A percentile compares a stretch with the other conserved stretches of the same genome.
Conservation (phyloP, 495 filamentous ascomycete genomes). For the Penicillium daleae region DNA sequence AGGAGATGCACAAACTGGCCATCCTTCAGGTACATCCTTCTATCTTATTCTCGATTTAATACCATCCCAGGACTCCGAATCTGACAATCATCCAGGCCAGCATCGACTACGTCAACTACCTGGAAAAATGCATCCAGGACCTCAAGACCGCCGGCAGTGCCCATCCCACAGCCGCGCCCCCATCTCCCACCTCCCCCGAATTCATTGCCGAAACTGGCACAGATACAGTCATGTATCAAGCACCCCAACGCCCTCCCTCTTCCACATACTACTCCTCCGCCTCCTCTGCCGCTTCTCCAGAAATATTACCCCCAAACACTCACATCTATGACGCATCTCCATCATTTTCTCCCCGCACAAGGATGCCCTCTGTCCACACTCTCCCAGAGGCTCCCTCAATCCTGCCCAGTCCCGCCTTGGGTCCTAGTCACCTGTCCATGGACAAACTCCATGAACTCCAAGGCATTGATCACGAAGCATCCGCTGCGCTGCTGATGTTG, state of each 20-base stretch:
- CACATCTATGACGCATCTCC: slow-evolving; percentile 41
- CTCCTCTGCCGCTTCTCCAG: slow-evolving; percentile 44
- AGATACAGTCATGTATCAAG: slow-evolving; percentile 15
- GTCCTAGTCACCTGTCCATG: slow-evolving; percentile 33
- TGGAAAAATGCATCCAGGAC: slow-evolving; percentile 84
- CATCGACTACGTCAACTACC: slow-evolving; percentile 95
- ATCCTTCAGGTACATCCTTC: slow-evolving; percentile 79
- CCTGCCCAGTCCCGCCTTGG: slow-evolving; percentile 49
- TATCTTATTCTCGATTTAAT: no score
- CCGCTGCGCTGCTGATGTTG: slow-evolving; percentile 78
- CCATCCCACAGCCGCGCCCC: slow-evolving; percentile 19
- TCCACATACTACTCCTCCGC: slow-evolving; percentile 35
- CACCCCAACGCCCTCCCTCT: slow-evolving; percentile 20
- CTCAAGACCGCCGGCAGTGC: slow-evolving; percentile 64
- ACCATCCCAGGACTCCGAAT: neutral
- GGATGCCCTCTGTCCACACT: slow-evolving; percentile 33
- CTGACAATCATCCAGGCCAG: slow-evolving; percentile 63
- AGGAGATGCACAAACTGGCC: slow-evolving; percentile 97
- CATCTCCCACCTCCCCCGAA: slow-evolving; percentile 45
- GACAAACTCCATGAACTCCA: slow-evolving; percentile 33
- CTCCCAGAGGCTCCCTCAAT: slow-evolving; percentile 38
- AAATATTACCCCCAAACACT: slow-evolving; percentile 29
- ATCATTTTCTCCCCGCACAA: slow-evolving; percentile 43
- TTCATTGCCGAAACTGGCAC: slow-evolving; percentile 31
- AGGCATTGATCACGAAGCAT: slow-evolving; percentile 75